phyloP scores from a whole-genome alignment of 2,329 filamentous ascomycete species.

The Trichothecium roseum region DNA sequence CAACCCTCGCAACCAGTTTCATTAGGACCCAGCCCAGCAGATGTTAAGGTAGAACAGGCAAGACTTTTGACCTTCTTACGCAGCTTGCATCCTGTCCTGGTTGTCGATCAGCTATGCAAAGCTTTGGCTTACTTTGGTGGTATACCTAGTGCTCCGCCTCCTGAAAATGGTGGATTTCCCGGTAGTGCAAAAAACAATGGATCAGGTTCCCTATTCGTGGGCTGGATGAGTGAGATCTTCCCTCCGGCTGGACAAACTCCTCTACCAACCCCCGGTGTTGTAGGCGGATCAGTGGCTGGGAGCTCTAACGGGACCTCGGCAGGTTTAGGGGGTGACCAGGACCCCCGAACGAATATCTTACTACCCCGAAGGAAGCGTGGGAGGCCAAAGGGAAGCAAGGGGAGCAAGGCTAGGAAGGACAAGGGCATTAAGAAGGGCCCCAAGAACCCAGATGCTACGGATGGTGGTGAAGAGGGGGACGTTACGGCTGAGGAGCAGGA shows the following conservation, averaged over 20 bases:
- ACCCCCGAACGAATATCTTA: slow-evolving; percentile 5
- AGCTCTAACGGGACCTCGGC: background rate
- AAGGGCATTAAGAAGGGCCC: slow-evolving; percentile 37
- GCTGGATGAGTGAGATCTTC: slow-evolving; percentile 55
- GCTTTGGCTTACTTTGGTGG: slow-evolving; percentile 55
- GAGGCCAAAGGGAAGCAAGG: slow-evolving; percentile 44
- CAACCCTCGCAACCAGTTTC: slow-evolving; percentile 1
- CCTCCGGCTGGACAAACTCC: slow-evolving; percentile 24
- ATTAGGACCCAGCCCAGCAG: slow-evolving; percentile 8
- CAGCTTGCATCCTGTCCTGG: slow-evolving; percentile 40
- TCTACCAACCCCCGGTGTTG: slow-evolving; percentile 4
- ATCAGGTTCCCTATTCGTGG: slow-evolving; percentile 45
- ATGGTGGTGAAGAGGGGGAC: too few relatives aligned
- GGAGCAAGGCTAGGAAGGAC: slow-evolving; percentile 28
- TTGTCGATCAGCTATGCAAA: slow-evolving; percentile 54
- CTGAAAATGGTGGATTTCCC: slow-evolving; percentile 42
- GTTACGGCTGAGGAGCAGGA: too few relatives aligned
- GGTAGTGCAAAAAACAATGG: slow-evolving; percentile 46
- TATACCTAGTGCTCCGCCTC: slow-evolving; percentile 41
- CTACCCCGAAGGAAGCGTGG: slow-evolving; percentile 32
- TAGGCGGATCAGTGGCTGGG: background rate
- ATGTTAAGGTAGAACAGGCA: slow-evolving; percentile 49
- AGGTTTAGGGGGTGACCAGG: background rate
- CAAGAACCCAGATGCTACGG: background rate
- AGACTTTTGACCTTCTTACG: slow-evolving; percentile 47